Conservation (phyloP, 2,329 filamentous ascomycete genomes). For the Paramyrothecium sp. region DNA sequence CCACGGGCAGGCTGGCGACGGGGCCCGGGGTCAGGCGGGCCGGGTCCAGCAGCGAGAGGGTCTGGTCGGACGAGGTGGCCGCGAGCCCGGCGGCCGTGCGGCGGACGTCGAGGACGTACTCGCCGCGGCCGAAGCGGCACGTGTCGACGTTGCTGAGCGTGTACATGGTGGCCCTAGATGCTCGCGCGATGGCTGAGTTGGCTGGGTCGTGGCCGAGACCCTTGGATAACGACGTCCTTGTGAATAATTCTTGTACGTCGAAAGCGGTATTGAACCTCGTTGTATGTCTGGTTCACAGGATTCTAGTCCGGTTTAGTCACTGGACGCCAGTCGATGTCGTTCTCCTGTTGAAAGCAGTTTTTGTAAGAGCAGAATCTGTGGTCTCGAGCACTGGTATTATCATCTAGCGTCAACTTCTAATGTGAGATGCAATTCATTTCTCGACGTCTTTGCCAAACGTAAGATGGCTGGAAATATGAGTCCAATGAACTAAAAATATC, state of each 20-base stretch:
- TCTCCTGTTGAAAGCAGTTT: too few species aligned
- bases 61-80: constrained; percentile 68
- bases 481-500: too few species aligned
- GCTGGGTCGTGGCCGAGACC: constrained; percentile 1
- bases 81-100: constrained; percentile 52
- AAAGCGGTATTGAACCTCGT: too few species aligned
- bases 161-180: constrained; percentile 25
- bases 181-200: not conserved
- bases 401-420: too few species aligned
- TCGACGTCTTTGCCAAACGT: too few species aligned
- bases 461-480: too few species aligned
- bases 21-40: constrained; percentile 51
- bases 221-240: not conserved
- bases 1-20: constrained; percentile 44
- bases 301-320: too few species aligned
- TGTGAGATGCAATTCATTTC: too few species aligned
- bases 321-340: too few species aligned
- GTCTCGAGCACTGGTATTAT: too few species aligned
- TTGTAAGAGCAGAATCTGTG: too few species aligned
- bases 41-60: constrained; percentile 65
- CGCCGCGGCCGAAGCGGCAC: constrained; percentile 31
- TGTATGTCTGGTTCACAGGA: too few species aligned
- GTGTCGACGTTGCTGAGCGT: constrained; percentile 28
- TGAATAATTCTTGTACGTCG: not conserved
- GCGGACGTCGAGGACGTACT: constrained; percentile 59